Evolutionary conservation across 257 asterid species (phyloP).

Genomic region (Solanum verrucosum): DNA sequence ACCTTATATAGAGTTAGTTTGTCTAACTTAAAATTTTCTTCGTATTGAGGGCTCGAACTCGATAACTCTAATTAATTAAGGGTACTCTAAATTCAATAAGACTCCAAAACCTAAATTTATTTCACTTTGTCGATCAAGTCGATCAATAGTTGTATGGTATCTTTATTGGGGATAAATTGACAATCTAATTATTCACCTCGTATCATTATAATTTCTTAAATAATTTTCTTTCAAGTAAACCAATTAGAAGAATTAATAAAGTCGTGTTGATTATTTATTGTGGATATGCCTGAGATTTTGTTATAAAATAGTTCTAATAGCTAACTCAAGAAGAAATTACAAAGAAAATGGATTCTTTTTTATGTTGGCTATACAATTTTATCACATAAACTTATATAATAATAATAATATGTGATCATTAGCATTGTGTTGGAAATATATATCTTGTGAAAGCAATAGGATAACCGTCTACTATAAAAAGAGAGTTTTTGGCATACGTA

Average conservation of each 20-base stretch:
- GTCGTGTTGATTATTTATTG: not conserved
- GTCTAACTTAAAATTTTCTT: too few relatives aligned
- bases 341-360: not conserved
- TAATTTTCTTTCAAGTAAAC: not conserved
- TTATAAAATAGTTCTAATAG: not conserved
- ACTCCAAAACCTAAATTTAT: too few relatives aligned
- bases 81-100: too few relatives aligned
- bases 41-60: accelerated
- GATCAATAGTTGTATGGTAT: not conserved
- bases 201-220: not conserved
- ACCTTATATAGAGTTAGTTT: not conserved
- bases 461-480: not conserved
- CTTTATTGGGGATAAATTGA: not conserved
- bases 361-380: not conserved
- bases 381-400: not conserved
- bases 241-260: not conserved
- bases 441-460: not conserved
- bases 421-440: not conserved
- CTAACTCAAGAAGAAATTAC: not conserved
- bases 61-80: too few relatives aligned
- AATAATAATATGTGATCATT: not conserved
- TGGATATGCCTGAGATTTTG: not conserved
- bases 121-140: not conserved
- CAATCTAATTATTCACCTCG: not conserved
- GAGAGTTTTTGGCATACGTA: not conserved